Conservation (phyloP, 129 eudicot species). For the Arctium minus region DNA sequence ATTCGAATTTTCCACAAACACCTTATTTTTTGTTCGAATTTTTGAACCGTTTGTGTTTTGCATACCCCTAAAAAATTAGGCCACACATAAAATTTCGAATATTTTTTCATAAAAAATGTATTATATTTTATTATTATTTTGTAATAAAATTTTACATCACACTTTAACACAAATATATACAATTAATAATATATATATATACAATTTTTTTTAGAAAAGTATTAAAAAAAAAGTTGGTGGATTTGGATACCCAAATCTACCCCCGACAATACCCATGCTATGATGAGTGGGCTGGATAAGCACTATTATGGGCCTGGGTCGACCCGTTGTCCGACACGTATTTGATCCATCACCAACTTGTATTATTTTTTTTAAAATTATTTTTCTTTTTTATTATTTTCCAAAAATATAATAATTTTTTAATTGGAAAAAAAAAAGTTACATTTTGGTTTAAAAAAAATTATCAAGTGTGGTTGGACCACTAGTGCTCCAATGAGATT, state of each 20-base stretch:
- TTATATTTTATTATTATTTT: too few species aligned
- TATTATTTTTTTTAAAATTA: neutral
- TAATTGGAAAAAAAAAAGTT: neutral
- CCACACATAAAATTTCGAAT: too few species aligned
- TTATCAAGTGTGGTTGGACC: slow-evolving; percentile 27
- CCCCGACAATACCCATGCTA: slow-evolving; percentile 37
- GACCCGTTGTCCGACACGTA: slow-evolving; percentile 37
- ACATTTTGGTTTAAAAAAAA: slow-evolving; percentile 1
- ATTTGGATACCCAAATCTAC: neutral
- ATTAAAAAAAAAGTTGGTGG: neutral
- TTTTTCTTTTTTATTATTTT: neutral
- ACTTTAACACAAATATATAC: too few species aligned
- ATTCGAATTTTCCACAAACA: too few species aligned
- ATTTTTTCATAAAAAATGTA: too few species aligned
- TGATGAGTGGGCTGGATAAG: slow-evolving; percentile 36
- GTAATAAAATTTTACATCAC: too few species aligned
- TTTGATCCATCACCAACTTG: slow-evolving; percentile 37
- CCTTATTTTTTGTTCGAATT: too few species aligned
- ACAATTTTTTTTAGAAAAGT: neutral
- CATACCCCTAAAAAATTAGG: too few species aligned
- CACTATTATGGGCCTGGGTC: slow-evolving; percentile 34
- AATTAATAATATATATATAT: neutral
- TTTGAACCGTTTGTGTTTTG: too few species aligned
- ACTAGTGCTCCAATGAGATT: slow-evolving; percentile 32
- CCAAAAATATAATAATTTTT: neutral